Percentiles rank a stretch among this genome's conserved stretches.
phyloP scores from a whole-genome alignment of 2,329 filamentous ascomycete species.

The Aspergillus caelatus region DNA sequence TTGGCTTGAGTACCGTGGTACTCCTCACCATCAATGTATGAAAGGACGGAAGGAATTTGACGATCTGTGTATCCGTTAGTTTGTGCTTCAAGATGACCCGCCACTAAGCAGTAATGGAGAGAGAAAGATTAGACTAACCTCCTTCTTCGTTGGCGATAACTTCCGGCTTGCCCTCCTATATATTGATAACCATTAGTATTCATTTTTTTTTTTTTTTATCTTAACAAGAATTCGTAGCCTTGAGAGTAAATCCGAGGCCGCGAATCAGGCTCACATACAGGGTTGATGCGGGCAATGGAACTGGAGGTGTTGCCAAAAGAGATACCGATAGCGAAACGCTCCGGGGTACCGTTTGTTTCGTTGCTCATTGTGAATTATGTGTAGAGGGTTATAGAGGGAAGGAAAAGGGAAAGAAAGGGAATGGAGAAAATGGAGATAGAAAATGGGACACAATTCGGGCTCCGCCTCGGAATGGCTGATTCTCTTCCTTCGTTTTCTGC shows the following conservation, averaged over 20 bases:
- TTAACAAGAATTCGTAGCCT: not conserved
- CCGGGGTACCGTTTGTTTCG: slow-evolving; percentile 56
- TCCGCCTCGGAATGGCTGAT: slow-evolving; percentile 11
- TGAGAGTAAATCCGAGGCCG: not conserved
- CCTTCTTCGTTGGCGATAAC: slow-evolving; percentile 99
- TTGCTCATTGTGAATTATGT: slow-evolving; percentile 48
- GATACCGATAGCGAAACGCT: slow-evolving; percentile 82
- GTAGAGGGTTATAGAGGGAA: slow-evolving; percentile 14
- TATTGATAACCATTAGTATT: not conserved
- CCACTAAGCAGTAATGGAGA: not conserved
- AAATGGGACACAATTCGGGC: slow-evolving; percentile 14
- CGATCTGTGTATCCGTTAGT: slow-evolving; percentile 65
- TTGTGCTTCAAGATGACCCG: slow-evolving; percentile 13
- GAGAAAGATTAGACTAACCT: slow-evolving; percentile 48
- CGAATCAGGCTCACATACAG: slow-evolving; percentile 42
- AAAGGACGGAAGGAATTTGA: slow-evolving; percentile 92
- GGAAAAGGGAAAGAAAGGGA: slow-evolving; percentile 22
- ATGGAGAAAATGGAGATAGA: slow-evolving; percentile 24
- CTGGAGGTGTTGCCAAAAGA: slow-evolving; percentile 98
- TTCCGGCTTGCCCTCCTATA: slow-evolving; percentile 85
- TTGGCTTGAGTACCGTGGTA: slow-evolving; percentile 97
- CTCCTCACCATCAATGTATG: slow-evolving; percentile 94
- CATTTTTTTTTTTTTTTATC: not conserved
- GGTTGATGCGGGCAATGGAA: slow-evolving; percentile 86
- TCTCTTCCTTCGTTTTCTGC: slow-evolving; percentile 9